Evolutionary conservation across 371 early-diverging fungal species (phyloP), one percentile per base, ranked within the genome.

Genomic region (Gilbertella persicaria): DNA sequence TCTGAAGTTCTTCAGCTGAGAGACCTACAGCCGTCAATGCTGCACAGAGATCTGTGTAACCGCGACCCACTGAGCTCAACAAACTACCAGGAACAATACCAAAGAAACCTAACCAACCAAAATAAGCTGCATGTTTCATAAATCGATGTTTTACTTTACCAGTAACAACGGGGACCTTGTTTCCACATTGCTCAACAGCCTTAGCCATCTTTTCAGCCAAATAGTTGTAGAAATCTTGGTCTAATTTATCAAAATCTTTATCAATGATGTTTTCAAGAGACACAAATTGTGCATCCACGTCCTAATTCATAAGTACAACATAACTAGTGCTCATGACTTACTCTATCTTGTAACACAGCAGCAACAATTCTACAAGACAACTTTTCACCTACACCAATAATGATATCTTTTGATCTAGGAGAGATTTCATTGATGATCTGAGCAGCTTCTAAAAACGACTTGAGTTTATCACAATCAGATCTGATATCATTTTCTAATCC

Each of bases 21-120:
- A 94, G 63, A 1, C 92, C 98, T 2, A 95, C 98, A 0, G 99
- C 96, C 17, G 93, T 78, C 48, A 99, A 77, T 2, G 98, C 98
- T 14, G 98, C 97, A 16, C 96, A 92, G 45, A 98, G 79, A 69
- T 99, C 99, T 0, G 98, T 97, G 76, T 99, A 99, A 17, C 99
- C 99, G 48, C 98, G 94, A 2, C 99, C 99, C 51, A 99, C 88
- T 60, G 91, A 91, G 28, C 78, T 73, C 55, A 99, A 67, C 33
- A 99, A 72, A 67, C 92, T 84, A 17, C 97, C 98, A 13, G 99
- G 99, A 2, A 96, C 94, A 17, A 89, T 88, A 12, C 99, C 98
- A 75, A 99, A 89, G 75, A 88, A 99, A 16, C 99, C 94, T 79
- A 42, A 10, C 16, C 9, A 28, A 28, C 28, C 4, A 28, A 4